Evolutionary conservation across 1,139 yeast species (phyloP).

Genomic region (Yamadazyma dushanensis): DNA sequence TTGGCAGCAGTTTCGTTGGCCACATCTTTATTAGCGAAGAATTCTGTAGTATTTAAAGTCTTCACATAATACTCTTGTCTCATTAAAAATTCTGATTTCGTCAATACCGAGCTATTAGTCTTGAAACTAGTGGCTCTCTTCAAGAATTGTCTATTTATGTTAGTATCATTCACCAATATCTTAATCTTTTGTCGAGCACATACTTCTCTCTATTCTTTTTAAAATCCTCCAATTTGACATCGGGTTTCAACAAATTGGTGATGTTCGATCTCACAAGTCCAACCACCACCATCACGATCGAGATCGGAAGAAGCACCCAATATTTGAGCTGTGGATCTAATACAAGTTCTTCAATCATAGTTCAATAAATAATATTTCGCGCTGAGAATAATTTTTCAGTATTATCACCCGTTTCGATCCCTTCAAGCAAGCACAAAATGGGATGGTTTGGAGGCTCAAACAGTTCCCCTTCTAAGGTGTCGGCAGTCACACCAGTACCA

Average conservation of each 20-base stretch:
- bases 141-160: constrained; percentile 44
- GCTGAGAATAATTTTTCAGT: neutral
- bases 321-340: constrained; percentile 81
- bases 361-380: neutral
- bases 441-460: constrained; percentile 33
- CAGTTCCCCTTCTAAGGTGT: constrained; percentile 28
- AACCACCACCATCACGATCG: constrained; percentile 87
- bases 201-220: constrained; percentile 61
- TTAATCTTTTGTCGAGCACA: too few relatives aligned
- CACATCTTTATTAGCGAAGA: constrained; percentile 44
- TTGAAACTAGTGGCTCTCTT: constrained; percentile 56
- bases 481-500: constrained; percentile 25
- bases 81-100: constrained; percentile 44
- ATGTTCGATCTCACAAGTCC: constrained; percentile 77
- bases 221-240: constrained; percentile 53
- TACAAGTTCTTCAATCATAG: constrained; percentile 29
- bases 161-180: too few relatives aligned
- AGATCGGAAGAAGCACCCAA: constrained; percentile 91
- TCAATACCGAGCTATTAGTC: constrained; percentile 46
- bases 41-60: constrained; percentile 53
- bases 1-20: constrained; percentile 50
- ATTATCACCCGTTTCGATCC: neutral
- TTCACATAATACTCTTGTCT: constrained; percentile 47
- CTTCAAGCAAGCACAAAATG: constrained; percentile 17
- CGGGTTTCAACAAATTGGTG: constrained; percentile 58